These are phyloP conservation scores for Ustilago esculenta DNA, from an alignment of 1,284 basidiomycete genomes.

Conservation along the genomic window DNA sequence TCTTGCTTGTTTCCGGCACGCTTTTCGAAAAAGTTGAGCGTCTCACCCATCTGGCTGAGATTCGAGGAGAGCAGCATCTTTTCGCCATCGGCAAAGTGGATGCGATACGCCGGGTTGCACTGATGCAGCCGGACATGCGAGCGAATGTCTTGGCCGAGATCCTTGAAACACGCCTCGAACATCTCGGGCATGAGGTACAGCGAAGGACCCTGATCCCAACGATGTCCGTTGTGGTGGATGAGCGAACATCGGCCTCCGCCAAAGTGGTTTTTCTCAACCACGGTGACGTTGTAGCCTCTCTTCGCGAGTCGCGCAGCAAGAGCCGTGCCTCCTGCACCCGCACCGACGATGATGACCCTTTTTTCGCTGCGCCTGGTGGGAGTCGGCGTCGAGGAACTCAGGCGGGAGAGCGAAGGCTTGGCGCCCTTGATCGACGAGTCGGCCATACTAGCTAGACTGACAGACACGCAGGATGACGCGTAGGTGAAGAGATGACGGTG, in stretches of 20 bases:
- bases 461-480: too few species aligned
- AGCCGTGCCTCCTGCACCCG: slow-evolving; percentile 70
- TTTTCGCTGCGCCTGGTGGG: slow-evolving; percentile 24
- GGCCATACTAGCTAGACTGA: too few species aligned
- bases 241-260: slow-evolving; percentile 71
- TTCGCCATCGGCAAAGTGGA: slow-evolving; percentile 58
- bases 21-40: slow-evolving; percentile 71
- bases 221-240: slow-evolving; percentile 70
- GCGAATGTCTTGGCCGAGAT: slow-evolving; percentile 69
- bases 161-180: slow-evolving; percentile 70
- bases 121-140: slow-evolving; percentile 68
- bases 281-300: slow-evolving; percentile 69
- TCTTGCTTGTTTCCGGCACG: slow-evolving; percentile 68
- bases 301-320: slow-evolving; percentile 70
- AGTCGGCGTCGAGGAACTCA: slow-evolving; percentile 8
- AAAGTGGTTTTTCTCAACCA: slow-evolving; percentile 66
- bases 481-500: too few species aligned
- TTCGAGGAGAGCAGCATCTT: slow-evolving; percentile 69
- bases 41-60: slow-evolving; percentile 69
- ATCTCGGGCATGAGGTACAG: slow-evolving; percentile 71
- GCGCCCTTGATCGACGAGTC: neutral
- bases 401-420: slow-evolving; percentile 20
- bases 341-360: slow-evolving; percentile 67
- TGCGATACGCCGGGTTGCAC: slow-evolving; percentile 58
- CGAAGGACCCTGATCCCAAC: slow-evolving; percentile 69